Base-by-base conservation (phyloP, 192 early-diverging fungal species). In the Lobulomyces angularis region DNA sequence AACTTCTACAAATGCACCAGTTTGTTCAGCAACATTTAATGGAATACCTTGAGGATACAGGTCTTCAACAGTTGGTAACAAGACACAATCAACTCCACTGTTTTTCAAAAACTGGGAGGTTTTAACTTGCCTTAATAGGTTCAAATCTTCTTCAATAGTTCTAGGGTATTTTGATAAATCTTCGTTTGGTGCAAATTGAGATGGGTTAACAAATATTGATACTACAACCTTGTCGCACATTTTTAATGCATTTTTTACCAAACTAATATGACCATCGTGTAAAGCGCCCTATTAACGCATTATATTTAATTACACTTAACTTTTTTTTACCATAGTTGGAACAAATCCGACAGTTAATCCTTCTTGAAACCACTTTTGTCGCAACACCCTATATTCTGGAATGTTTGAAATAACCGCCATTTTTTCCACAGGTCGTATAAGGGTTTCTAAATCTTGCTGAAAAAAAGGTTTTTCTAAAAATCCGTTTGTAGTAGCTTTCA, bases 121-220 rank as follows among this genome's bases (percentile, higher is more conserved):
- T n/a, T 55, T 58, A 1, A 61, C 43, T 12, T 58, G 57, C 8
- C 57, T 56, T 16, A 97, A 62, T 34, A 77, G 58, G 2, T 58
- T 61, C n/a, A 91, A 53, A 58, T 97, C 94, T 1, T 53, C 26
- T 16, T 78, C 69, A 8, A 90, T 57, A 0, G 87, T 90, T 17
- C 90, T 81, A 26, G 94, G 94, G 56, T 97, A 97, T 34, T 71
- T 67, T 37, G 67, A 75, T 19, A 94, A 67, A 56, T 97, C 94
- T 58, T 97, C 94, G 41, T 81, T 78, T 0, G 91, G 94, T 3
- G 90, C 90, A 51, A 97, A 97, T 51, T 97, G 94, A 4, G 94
- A 84, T n/a, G 94, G 94, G 52, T 97, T 97, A 25, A 98, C 94
- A 64, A 96, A 98, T 43, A 98, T 89, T 42, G 79, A 80, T 16